phyloP scores from a whole-genome alignment of 1,139 yeast species.

The Blastobotrys petasosporus region DNA sequence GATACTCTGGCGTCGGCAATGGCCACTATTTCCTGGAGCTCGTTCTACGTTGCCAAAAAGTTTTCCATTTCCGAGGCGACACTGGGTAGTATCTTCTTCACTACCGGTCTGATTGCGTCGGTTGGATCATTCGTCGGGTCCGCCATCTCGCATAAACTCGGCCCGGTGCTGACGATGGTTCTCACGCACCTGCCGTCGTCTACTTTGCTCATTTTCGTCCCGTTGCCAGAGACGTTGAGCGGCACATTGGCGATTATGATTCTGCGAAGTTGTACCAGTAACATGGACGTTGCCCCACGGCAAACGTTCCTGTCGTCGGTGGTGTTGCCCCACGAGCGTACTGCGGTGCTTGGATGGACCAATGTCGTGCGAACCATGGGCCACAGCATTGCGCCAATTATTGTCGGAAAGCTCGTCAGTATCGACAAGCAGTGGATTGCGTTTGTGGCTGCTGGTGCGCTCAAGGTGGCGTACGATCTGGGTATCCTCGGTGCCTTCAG shows the following conservation, averaged over 20 bases:
- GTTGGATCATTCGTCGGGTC: conserved; percentile 67
- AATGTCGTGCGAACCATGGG: conserved; percentile 82
- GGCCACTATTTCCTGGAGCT: conserved; percentile 83
- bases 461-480: conserved; percentile 35
- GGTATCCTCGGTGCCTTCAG: conserved; percentile 21
- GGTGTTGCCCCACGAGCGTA: conserved; percentile 55
- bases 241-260: conserved; percentile 37
- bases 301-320: conserved; percentile 69
- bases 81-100: conserved; percentile 51
- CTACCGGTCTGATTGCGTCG: conserved; percentile 54
- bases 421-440: conserved; percentile 47
- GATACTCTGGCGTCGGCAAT: conserved; percentile 85
- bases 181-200: conserved; percentile 79
- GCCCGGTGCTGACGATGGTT: conserved; percentile 73
- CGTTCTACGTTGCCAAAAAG: conserved; percentile 53
- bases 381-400: conserved; percentile 69
- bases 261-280: conserved; percentile 49
- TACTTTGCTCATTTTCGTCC: conserved; percentile 51
- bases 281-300: conserved; percentile 89
- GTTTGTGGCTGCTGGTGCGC: conserved; percentile 56
- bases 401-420: conserved; percentile 69
- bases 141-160: conserved; percentile 55
- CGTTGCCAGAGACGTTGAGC: conserved; percentile 33
- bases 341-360: conserved; percentile 75
- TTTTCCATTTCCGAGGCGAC: conserved; percentile 29